Evolutionary conservation across 805 yeast species (phyloP).

Genomic region (Lipomyces japonicus): DNA sequence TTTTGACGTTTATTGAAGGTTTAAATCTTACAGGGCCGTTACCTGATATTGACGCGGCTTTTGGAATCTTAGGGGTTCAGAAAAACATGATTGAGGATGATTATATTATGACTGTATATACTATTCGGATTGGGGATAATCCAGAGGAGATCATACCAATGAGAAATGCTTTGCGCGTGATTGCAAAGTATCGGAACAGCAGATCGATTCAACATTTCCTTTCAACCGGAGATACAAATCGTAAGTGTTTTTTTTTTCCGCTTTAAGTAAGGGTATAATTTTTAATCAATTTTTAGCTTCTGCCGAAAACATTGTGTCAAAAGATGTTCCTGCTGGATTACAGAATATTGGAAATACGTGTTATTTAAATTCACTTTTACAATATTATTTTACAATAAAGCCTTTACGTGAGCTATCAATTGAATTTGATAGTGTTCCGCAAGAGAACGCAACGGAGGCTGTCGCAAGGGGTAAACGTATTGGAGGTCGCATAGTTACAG

Average conservation of each 20-base stretch:
- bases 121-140: slow-evolving; percentile 43
- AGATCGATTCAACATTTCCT: slow-evolving; percentile 55
- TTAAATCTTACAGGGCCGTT: slow-evolving; percentile 18
- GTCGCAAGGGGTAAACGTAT: slow-evolving; percentile 52
- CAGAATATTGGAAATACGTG: slow-evolving; percentile 96
- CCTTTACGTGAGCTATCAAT: slow-evolving; percentile 71
- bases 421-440: slow-evolving; percentile 43
- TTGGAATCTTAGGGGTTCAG: slow-evolving; percentile 26
- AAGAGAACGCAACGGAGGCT: slow-evolving; percentile 28
- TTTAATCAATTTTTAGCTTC: neutral
- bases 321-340: slow-evolving; percentile 78
- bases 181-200: slow-evolving; percentile 58
- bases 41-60: slow-evolving; percentile 27
- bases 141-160: slow-evolving; percentile 53
- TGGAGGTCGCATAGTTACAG: slow-evolving; percentile 82
- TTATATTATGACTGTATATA: slow-evolving; percentile 24
- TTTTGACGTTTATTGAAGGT: slow-evolving; percentile 35
- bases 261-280: slow-evolving; percentile 41
- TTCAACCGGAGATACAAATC: slow-evolving; percentile 30
- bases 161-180: slow-evolving; percentile 57
- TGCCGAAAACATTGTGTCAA: slow-evolving; percentile 45
- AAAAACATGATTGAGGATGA: slow-evolving; percentile 14
- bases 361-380: slow-evolving; percentile 83
- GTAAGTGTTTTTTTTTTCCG: slow-evolving; percentile 44
- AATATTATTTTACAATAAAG: slow-evolving; percentile 79